Conservation (phyloP, 352 stramenopile species). For the Aphanomyces astaci region DNA sequence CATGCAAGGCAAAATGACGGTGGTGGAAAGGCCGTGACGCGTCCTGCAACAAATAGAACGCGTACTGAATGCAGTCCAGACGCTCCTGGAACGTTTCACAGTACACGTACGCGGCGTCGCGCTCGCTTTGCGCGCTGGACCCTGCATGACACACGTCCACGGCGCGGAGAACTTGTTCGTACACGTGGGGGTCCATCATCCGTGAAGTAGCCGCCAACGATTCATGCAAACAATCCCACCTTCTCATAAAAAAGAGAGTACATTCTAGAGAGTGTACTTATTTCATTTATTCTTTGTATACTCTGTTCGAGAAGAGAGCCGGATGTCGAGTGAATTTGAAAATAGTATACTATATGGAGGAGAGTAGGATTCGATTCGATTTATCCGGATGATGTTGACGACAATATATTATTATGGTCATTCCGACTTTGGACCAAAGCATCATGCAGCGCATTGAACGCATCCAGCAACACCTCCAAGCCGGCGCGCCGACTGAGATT, state of each 20-base stretch:
- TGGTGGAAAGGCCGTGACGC: constrained; percentile 28
- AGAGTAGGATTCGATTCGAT: not conserved
- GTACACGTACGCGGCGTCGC: constrained; percentile 54
- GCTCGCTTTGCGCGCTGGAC: constrained; percentile 36
- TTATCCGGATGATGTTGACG: not conserved
- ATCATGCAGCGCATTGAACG: constrained; percentile 67
- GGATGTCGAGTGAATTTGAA: not conserved
- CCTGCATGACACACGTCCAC: constrained; percentile 65
- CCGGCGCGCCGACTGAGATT: constrained; percentile 35
- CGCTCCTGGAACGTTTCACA: constrained; percentile 69
- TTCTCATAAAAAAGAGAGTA: too few species aligned
- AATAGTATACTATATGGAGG: too few species aligned
- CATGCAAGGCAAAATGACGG: constrained; percentile 73
- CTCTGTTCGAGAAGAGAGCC: not conserved
- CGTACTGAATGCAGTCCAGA: constrained; percentile 58
- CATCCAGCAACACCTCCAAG: constrained; percentile 57
- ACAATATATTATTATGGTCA: constrained; percentile 11
- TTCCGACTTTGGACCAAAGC: not conserved
- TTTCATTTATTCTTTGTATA: too few species aligned
- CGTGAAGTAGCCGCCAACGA: not conserved
- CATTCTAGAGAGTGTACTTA: too few species aligned
- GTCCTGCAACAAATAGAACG: constrained; percentile 38
- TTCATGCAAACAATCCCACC: too few species aligned
- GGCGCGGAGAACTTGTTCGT: constrained; percentile 62
- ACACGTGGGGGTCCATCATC: constrained; percentile 55